Percentiles rank a stretch among this genome's conserved stretches.
Evolutionary conservation across 257 asterid species (phyloP).

Genomic region (Solanum rostratum): DNA sequence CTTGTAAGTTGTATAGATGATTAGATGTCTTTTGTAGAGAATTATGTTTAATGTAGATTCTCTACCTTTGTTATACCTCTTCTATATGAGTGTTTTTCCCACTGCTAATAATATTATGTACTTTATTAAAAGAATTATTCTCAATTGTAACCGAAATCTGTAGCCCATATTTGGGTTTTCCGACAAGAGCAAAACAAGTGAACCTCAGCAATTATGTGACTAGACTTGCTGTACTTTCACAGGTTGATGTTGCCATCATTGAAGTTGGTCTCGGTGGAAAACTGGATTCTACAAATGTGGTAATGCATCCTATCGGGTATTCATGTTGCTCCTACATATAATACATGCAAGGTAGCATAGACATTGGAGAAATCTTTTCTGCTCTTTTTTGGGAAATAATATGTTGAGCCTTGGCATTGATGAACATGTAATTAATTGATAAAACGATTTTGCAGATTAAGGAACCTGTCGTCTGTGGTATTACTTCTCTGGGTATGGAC

Average conservation of each 20-base stretch:
- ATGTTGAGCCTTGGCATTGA: not conserved
- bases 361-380: not conserved
- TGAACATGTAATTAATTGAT: not conserved
- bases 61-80: not conserved
- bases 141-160: not conserved
- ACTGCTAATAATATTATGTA: not conserved
- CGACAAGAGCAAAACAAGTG: not conserved
- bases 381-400: not conserved
- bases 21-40: not conserved
- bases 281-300: conserved; percentile 90
- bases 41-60: not conserved
- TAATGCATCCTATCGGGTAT: conserved; percentile 15
- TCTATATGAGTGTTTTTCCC: not conserved
- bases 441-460: conserved; percentile 44
- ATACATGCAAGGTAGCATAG: not conserved
- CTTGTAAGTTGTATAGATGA: not conserved
- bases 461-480: conserved; percentile 83
- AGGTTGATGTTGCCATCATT: conserved; percentile 91
- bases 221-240: conserved; percentile 9
- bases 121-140: not conserved
- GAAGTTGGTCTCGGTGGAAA: conserved; percentile 98
- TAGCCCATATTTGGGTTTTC: not conserved
- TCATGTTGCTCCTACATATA: not conserved
- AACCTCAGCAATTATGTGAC: not conserved
- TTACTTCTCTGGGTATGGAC: conserved; percentile 89